Evolutionary conservation across 192 early-diverging fungal genomes (phyloP), one percentile per base, ranked within the genome.

Genomic region (Linnemannia zychae): DNA sequence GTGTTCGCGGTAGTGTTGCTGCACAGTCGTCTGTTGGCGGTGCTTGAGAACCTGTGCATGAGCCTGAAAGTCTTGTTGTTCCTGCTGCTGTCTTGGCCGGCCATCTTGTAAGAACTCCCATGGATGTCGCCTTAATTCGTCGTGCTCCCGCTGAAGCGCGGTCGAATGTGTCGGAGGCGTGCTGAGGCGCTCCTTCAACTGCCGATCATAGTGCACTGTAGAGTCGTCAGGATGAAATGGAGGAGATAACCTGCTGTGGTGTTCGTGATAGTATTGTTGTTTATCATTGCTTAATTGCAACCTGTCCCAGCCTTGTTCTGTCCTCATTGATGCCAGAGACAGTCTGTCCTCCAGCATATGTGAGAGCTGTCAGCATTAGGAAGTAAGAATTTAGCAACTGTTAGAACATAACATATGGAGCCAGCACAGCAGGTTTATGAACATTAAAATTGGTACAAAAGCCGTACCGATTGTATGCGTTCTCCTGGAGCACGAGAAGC

Each of bases 261-360:
- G 31, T 15, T 31, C 57, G 24, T 33, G 57, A 57, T 57, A 57
- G 7, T 15, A 13, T 12, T 63, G 57, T 3, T 31, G 57, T 9
- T 63, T 28, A 2, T 63, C 28, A 15, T 12, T 20, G 28, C 34
- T 71, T 34, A 36, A 7, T 46, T 49, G 22, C 34, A 44, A 48
- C 46, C 6, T 46, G 11, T 40, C 80, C 67, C 33, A 33, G 18
- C 31, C 63, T 50, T 34, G 37, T 50, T 79, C 57, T 34, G 72
- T 28, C 1, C 22, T 74, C 33, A 74, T 2, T 2, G 65, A 49
- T 4, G 65, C 65, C 24, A 84, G 40, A 5, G 82, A 84, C 17
- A 84, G 69, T 44, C 68, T 49, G 33, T 50, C 82, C 16, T 84
- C 52, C 22, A 79, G 48, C 50, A 79, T n/a, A 53, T 78, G 72